phyloP scores from a whole-genome alignment of 345 rosid genomes.

The Orychophragmus violaceus region DNA sequence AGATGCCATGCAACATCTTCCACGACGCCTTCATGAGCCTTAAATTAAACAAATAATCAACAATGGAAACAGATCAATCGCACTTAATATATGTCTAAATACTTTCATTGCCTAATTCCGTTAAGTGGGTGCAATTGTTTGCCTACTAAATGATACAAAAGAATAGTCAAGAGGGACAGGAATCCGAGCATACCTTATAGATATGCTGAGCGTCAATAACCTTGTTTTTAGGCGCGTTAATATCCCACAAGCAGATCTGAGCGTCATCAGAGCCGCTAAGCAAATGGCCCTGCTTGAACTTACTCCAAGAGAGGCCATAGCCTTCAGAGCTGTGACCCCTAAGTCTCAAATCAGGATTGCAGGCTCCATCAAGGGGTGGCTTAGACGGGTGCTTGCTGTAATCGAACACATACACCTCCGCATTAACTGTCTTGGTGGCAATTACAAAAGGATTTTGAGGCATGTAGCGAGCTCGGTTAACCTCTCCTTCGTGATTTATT shows the following conservation, averaged over 20 bases:
- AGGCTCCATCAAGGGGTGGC: slow-evolving; percentile 87
- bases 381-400: slow-evolving; percentile 91
- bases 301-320: slow-evolving; percentile 95
- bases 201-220: slow-evolving; percentile 78
- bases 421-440: slow-evolving; percentile 94
- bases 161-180: neutral
- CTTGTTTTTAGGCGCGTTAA: slow-evolving; percentile 76
- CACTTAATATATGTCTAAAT: neutral
- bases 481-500: slow-evolving; percentile 96
- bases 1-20: slow-evolving; percentile 99
- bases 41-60: slow-evolving; percentile 5
- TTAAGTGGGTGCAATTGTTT: neutral
- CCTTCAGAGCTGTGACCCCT: slow-evolving; percentile 97
- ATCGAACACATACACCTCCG: slow-evolving; percentile 92
- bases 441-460: slow-evolving; percentile 87
- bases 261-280: slow-evolving; percentile 99
- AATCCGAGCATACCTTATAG: slow-evolving; percentile 48
- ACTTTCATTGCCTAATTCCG: neutral
- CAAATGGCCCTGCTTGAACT: slow-evolving; percentile 83
- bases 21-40: slow-evolving; percentile 99
- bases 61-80: neutral
- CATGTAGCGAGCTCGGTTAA: slow-evolving; percentile 97
- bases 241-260: slow-evolving; percentile 97
- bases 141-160: neutral
- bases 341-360: slow-evolving; percentile 82